These are phyloP conservation scores for Neofusicoccum umdonicola DNA, from an alignment of 2,329 filamentous ascomycete species.

Conservation along the genomic window DNA sequence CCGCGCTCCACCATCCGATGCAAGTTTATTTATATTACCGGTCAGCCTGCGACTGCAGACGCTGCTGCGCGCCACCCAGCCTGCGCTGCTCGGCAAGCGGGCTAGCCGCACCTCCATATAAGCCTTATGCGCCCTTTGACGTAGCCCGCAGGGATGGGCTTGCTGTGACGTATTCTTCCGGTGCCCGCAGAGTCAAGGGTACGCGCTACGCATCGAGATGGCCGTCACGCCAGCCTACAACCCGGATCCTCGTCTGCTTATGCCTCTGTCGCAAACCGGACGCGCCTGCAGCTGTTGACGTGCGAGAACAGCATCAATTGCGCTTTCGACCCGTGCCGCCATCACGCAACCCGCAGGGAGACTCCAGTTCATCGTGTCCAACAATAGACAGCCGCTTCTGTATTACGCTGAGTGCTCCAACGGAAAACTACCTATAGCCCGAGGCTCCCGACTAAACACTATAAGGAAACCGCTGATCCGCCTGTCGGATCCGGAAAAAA, in stretches of 20 bases:
- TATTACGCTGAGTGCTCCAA: constrained; percentile 6
- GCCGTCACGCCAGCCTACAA: background rate
- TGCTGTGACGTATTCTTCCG: constrained; percentile 1
- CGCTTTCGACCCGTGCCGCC: background rate
- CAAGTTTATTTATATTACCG: constrained; percentile 15
- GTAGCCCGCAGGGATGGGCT: background rate
- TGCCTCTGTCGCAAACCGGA: background rate
- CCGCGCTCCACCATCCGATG: no score
- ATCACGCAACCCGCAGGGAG: background rate
- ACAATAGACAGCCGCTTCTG: constrained; percentile 11
- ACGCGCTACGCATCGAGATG: background rate
- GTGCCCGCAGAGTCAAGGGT: background rate
- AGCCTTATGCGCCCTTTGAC: background rate
- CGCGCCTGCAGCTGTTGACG: no score
- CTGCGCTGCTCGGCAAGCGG: background rate
- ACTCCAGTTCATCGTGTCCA: background rate
- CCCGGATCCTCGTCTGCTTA: constrained; percentile 11
- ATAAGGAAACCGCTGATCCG: background rate
- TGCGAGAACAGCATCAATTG: background rate
- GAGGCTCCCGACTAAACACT: constrained; percentile 7
- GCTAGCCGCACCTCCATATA: constrained; percentile 2
- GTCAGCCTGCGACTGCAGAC: background rate
- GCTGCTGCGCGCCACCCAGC: background rate
- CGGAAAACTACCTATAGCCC: constrained; percentile 1
- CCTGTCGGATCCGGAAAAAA: background rate